Evolutionary conservation across 345 rosid genomes (phyloP), one percentile per base, ranked within the genome.

Genomic region (Lagerstroemia speciosa): DNA sequence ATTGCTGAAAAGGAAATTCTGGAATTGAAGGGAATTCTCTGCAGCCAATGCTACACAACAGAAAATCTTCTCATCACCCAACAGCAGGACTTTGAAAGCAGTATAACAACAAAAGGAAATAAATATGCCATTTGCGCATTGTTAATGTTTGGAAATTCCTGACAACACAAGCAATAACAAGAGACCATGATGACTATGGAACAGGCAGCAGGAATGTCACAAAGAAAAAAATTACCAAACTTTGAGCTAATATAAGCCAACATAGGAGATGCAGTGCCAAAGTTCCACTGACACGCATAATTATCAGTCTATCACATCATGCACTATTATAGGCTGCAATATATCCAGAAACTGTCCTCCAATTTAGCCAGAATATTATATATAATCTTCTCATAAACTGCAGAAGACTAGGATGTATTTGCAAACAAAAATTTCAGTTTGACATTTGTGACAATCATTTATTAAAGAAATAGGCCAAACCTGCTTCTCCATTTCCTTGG

Each of bases 401-500:
- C 14, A 26, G 33, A 2, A 58, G 29, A 30, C 34, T 10, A 27
- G 7, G 16, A 58, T 20, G 15, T 58, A 33, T 58, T 1, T 37
- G 16, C 50, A 64, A n/a, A 74, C 73, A 26, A 48, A 58, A 58
- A 58, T 15, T 8, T 36, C 60, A 37, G 7, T 15, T 34, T 22
- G 58, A 67, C 50, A 24, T 5, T 67, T 15, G 24, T 36, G 10
- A 65, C 22, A 65, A 12, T 31, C 30, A 37, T 30, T n/a, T 29
- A 17, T 27, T 6, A 58, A 27, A 58, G 33, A 30, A 58, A 29
- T 27, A 32, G 64, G 57, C 40, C 53, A 10, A 63, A 90, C 98
- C 98, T 93, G 98, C 81, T 82, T 93, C 82, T 90, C 98, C 89
- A 93, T 93, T 77, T 89, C 98, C 78, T 87, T 93, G 26, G 86